Percentiles rank a stretch among this genome's conserved stretches.
Evolutionary conservation across 169 alveolate species (phyloP).

Genomic region (Cystoisospora suis): DNA sequence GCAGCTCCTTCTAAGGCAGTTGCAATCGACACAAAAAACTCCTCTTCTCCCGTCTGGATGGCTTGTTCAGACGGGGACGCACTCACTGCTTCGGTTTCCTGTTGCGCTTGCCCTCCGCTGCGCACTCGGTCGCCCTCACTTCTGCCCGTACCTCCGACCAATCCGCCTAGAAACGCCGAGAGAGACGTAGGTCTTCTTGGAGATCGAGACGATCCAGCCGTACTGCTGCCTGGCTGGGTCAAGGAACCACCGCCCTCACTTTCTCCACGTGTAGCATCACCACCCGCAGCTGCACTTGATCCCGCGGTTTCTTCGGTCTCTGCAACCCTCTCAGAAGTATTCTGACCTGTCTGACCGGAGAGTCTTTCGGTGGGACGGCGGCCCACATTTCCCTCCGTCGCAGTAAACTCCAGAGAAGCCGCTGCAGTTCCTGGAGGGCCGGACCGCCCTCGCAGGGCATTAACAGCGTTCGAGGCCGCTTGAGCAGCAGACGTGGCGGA

Average conservation of each 20-base stretch:
- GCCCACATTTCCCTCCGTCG: too few relatives aligned
- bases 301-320: too few relatives aligned
- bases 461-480: slow-evolving; percentile 31
- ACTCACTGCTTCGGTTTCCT: background rate
- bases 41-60: background rate
- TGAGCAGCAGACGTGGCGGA: slow-evolving; percentile 36
- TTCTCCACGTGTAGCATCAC: background rate
- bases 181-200: too few relatives aligned
- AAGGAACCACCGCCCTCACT: too few relatives aligned
- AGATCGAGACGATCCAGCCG: too few relatives aligned
- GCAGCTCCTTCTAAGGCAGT: background rate
- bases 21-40: background rate
- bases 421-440: background rate
- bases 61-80: background rate
- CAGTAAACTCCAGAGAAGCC: background rate
- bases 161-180: too few relatives aligned
- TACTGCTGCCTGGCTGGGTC: too few relatives aligned
- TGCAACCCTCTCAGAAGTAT: too few relatives aligned
- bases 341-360: too few relatives aligned
- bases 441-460: slow-evolving; percentile 4
- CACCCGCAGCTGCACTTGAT: background rate
- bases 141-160: background rate
- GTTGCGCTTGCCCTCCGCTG: background rate
- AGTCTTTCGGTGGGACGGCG: too few relatives aligned
- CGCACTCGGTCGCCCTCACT: background rate